These are phyloP conservation scores for Musa schizocarpa DNA, from an alignment of 176 grass and related monocot species.

Conservation along the genomic window DNA sequence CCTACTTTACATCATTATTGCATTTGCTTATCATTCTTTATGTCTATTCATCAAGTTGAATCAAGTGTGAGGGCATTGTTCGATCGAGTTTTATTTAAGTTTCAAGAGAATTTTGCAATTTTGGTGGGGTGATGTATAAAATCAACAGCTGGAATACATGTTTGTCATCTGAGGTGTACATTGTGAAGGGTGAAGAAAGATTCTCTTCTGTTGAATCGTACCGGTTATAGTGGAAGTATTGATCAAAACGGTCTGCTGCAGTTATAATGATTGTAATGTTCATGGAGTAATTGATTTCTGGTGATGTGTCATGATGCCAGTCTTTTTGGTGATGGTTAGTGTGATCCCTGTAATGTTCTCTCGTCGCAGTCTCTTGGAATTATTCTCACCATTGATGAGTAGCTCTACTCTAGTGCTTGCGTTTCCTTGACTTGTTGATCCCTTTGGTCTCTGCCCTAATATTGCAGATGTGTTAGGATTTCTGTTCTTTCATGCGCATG, in stretches of 20 bases:
- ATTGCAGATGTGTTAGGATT: too few relatives aligned
- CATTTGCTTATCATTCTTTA: not conserved
- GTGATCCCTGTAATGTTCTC: too few relatives aligned
- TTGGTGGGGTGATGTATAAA: constrained; percentile 9
- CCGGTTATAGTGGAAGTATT: not conserved
- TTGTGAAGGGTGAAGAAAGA: not conserved
- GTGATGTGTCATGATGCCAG: not conserved
- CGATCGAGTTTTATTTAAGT: not conserved
- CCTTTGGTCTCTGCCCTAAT: too few relatives aligned
- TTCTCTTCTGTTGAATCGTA: not conserved
- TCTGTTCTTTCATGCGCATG: too few relatives aligned
- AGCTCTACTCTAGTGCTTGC: too few relatives aligned
- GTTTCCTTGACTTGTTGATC: too few relatives aligned
- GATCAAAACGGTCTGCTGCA: not conserved
- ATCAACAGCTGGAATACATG: not conserved
- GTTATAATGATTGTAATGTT: not conserved
- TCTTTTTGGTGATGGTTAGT: not conserved
- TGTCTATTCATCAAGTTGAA: not conserved
- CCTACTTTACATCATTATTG: not conserved
- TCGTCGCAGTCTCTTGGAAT: too few relatives aligned
- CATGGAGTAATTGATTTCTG: not conserved
- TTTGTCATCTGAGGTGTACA: not conserved
- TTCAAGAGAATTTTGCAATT: constrained; percentile 3
- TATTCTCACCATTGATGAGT: too few relatives aligned
- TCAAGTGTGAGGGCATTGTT: constrained; percentile 5